A percentile compares a stretch with the other conserved stretches of the same genome.
Evolutionary conservation across 2,329 filamentous ascomycete genomes (phyloP).

Genomic region (Byssoonygena ceratinophila): DNA sequence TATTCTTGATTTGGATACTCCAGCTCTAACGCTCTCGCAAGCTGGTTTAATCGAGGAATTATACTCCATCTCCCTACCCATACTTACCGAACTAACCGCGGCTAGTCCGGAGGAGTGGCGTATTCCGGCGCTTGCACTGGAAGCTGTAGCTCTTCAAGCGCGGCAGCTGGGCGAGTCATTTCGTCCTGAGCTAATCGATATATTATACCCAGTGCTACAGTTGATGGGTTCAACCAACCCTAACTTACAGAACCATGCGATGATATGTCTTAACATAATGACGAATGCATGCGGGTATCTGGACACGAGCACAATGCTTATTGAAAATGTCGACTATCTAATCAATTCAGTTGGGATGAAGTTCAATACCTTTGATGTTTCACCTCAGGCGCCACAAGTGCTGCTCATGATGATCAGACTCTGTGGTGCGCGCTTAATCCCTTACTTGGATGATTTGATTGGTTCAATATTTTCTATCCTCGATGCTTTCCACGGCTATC

Average conservation of each 20-base stretch:
- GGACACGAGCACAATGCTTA: conserved; percentile 65
- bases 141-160: conserved; percentile 68
- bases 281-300: conserved; percentile 63
- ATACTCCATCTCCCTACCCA: conserved; percentile 35
- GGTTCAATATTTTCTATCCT: conserved; percentile 83
- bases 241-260: conserved; percentile 65
- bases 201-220: conserved; percentile 84
- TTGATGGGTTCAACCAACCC: conserved; percentile 62
- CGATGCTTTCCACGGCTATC: conserved; percentile 93
- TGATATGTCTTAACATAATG: conserved; percentile 72
- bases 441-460: conserved; percentile 84
- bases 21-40: conserved; percentile 20
- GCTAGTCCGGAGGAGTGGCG: conserved; percentile 52
- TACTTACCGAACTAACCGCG: conserved; percentile 30
- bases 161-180: conserved; percentile 57
- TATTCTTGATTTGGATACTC: conserved; percentile 49
- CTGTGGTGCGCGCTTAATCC: conserved; percentile 68
- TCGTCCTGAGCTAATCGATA: conserved; percentile 75
- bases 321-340: conserved; percentile 92
- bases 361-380: conserved; percentile 84
- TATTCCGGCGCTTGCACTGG: conserved; percentile 66
- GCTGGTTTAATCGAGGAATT: conserved; percentile 36
- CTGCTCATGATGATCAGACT: conserved; percentile 88
- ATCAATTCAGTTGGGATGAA: conserved; percentile 84
- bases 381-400: conserved; percentile 81